Conservation (phyloP, 2,329 filamentous ascomycete species). For the Trichophyton rubrum region DNA sequence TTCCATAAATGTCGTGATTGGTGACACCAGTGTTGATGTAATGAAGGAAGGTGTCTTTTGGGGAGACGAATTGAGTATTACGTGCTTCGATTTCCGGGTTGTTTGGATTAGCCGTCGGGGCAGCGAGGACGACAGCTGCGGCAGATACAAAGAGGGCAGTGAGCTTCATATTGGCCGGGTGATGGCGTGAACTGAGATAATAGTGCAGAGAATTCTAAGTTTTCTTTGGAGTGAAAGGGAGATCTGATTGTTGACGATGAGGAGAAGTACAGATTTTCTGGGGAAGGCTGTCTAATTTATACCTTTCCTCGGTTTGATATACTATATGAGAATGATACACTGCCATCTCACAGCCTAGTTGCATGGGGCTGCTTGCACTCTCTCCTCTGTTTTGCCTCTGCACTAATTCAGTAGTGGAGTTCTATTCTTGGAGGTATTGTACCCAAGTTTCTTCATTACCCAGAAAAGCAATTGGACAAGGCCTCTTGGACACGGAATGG, state of each 20-base stretch:
- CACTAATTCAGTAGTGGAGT: not conserved
- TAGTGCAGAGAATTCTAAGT: not conserved
- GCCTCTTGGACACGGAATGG: not conserved
- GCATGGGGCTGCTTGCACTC: not conserved
- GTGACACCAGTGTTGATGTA: slow-evolving; percentile 15
- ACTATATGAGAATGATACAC: not conserved
- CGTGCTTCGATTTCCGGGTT: slow-evolving; percentile 5
- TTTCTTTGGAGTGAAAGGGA: not conserved
- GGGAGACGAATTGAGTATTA: slow-evolving; percentile 14
- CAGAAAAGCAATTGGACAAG: not conserved
- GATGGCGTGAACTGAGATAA: not conserved
- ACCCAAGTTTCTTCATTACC: not conserved
- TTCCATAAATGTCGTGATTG: slow-evolving; percentile 16
- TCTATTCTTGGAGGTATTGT: not conserved
- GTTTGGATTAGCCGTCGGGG: slow-evolving; percentile 6
- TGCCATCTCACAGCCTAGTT: not conserved
- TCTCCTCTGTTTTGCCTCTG: not conserved
- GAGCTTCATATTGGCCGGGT: slow-evolving; percentile 13
- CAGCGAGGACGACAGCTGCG: slow-evolving; percentile 10
- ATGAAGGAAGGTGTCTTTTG: slow-evolving; percentile 16
- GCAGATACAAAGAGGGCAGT: slow-evolving; percentile 9
- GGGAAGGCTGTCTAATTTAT: slow-evolving; percentile 5
- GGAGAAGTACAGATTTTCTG: not conserved
- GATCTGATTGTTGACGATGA: not conserved
- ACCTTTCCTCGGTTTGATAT: not conserved